Percentiles rank a stretch among this genome's conserved stretches.
Conservation (phyloP, 2,329 filamentous ascomycete species). For the Ascochyta lentis region DNA sequence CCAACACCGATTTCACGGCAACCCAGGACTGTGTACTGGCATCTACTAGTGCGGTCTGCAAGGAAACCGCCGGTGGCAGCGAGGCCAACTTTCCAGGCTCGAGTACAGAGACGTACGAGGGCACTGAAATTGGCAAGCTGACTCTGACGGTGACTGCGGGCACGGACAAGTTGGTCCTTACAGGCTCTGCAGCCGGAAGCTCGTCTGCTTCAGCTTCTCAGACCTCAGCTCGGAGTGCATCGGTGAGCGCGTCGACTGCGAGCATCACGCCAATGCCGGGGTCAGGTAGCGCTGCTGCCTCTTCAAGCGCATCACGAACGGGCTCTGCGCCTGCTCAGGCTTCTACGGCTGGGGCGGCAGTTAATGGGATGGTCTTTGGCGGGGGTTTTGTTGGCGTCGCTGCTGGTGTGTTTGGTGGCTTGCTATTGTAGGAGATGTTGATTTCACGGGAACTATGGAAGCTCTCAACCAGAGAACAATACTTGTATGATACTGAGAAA, state of each 20-base stretch:
- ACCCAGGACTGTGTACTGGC: constrained; percentile 28
- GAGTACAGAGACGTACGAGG: constrained; percentile 26
- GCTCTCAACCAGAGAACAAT: too few relatives aligned
- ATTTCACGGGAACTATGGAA: too few relatives aligned
- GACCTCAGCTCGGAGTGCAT: constrained; percentile 1
- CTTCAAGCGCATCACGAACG: constrained; percentile 6
- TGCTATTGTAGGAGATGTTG: constrained; percentile 10
- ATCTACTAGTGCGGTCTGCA: constrained; percentile 26
- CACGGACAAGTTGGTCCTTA: constrained; percentile 18
- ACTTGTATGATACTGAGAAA: too few relatives aligned
- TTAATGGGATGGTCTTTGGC: constrained; percentile 12
- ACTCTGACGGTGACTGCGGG: constrained; percentile 25
- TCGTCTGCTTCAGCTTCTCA: constrained; percentile 3
- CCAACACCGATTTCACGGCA: constrained; percentile 26
- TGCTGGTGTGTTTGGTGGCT: constrained; percentile 19
- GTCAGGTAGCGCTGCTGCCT: neutral
- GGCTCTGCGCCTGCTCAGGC: constrained; percentile 6
- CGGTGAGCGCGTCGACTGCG: neutral
- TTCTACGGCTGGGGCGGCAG: constrained; percentile 17
- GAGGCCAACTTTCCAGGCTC: constrained; percentile 35
- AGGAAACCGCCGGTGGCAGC: constrained; percentile 27
- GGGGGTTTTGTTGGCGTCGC: constrained; percentile 16
- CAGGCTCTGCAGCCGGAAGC: neutral
- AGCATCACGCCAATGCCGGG: constrained; percentile 8
- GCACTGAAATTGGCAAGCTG: constrained; percentile 5